Evolutionary conservation across 495 filamentous ascomycete species (phyloP).

Genomic region (Penicillium alfredii): DNA sequence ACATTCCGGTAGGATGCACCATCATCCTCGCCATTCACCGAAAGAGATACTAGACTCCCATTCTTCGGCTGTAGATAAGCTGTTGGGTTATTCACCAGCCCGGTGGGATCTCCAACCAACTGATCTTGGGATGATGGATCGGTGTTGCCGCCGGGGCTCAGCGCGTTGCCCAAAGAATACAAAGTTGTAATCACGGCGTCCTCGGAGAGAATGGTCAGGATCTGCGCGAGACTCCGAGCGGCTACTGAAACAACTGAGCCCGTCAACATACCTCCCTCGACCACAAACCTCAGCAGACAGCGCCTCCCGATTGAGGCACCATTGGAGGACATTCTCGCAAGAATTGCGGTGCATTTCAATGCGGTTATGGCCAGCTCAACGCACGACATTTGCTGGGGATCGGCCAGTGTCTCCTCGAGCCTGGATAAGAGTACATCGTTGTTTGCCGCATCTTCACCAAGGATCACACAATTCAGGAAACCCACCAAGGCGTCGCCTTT

Average conservation of each 20-base stretch:
- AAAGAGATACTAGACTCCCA: constrained; percentile 73
- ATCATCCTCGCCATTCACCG: constrained; percentile 66
- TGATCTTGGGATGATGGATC: constrained; percentile 32
- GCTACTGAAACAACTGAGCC: constrained; percentile 63
- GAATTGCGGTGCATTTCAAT: constrained; percentile 73
- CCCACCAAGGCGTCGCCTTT: constrained; percentile 77
- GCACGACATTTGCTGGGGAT: constrained; percentile 75
- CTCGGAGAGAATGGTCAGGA: constrained; percentile 74
- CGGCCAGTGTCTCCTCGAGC: constrained; percentile 72
- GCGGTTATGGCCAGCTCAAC: constrained; percentile 65
- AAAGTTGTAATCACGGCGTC: constrained; percentile 92
- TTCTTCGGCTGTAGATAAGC: constrained; percentile 53
- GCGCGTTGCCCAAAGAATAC: constrained; percentile 87
- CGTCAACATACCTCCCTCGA: constrained; percentile 63
- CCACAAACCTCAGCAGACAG: constrained; percentile 76
- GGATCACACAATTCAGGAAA: constrained; percentile 75
- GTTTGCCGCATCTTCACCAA: constrained; percentile 75
- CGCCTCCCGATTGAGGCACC: constrained; percentile 72
- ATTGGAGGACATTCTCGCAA: constrained; percentile 64
- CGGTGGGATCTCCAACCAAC: constrained; percentile 17
- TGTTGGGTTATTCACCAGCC: constrained; percentile 21
- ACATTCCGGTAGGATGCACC: constrained; percentile 69
- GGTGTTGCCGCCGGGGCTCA: constrained; percentile 57
- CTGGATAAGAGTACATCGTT: constrained; percentile 75
- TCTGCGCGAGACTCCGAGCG: constrained; percentile 71